Base-by-base conservation (phyloP, 2,329 filamentous ascomycete genomes). In the Aspergillus intermedius region DNA sequence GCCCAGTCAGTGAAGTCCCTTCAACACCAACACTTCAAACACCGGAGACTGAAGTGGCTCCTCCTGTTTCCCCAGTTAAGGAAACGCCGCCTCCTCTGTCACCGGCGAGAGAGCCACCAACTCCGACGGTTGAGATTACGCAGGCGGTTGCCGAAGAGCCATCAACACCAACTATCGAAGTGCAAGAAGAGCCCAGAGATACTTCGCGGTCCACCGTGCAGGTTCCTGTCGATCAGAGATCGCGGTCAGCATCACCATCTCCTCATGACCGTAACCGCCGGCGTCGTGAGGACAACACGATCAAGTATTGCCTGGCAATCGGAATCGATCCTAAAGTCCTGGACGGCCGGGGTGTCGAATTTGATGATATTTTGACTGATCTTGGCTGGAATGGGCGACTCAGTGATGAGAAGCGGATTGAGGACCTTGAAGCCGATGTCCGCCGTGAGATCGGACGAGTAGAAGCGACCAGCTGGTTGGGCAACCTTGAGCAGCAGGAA, bases 381-480 rank as follows among this genome's bases (percentile, higher is more conserved):
- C 88, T 95, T 64, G 90, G 90, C 30, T 96, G 90, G 89, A 83
- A 88, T 19, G 88, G 86, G 43, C 83, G 85, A 44, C 79, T 88
- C 54, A 84, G 89, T 66, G 83, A 87, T 46, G 76, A 82, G 42
- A 84, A 86, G 55, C 87, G 82, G 51, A 83, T 91, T 47, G 88
- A 94, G 45, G 83, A 88, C 46, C 78, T 96, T 63, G 88, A 91
- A 70, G 76, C 80, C 10, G 89, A 95, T 55, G 78, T 96, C 48
- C 88, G 91, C 46, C 83, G 90, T 53, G 91, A 96, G 64, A 81
- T 96, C 49, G 89, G 90, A 55, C 87, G 89, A 57, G 87, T 91
- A 2, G 91, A 96, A 71, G 91, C 91, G 44, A 91, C 89, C 48
- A 91, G 88, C 52, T 97, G 91, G 91, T 77, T 97, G 43, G 85